These are phyloP conservation scores for Verticillium dahliae DNA, from an alignment of 2,329 filamentous ascomycete genomes.

Conservation along the genomic window DNA sequence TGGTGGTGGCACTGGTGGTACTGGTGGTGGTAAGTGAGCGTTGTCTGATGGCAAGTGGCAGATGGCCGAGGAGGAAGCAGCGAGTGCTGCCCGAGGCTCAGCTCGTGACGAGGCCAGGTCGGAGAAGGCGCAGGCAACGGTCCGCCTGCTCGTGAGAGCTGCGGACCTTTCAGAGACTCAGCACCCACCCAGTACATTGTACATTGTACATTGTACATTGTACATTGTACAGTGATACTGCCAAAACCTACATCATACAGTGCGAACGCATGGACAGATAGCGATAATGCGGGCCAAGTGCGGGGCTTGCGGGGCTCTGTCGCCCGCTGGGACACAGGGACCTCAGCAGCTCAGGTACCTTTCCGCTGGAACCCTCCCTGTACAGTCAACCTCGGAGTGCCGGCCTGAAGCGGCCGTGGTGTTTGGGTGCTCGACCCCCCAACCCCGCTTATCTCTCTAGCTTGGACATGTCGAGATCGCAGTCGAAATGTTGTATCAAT, in stretches of 20 bases:
- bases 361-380: no score
- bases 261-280: neutral
- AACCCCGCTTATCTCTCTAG: no score
- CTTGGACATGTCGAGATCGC: no score
- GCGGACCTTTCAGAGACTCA: neutral
- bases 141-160: neutral
- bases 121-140: neutral
- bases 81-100: neutral
- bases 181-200: neutral
- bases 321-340: no score
- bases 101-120: neutral
- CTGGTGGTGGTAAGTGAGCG: neutral
- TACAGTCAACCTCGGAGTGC: no score
- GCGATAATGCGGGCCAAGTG: no score
- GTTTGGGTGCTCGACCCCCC: no score
- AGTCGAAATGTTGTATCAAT: no score
- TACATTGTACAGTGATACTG: neutral
- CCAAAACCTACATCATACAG: neutral
- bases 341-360: no score
- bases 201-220: no score
- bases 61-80: neutral
- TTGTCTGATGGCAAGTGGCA: neutral
- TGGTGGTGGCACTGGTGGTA: neutral
- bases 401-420: no score
- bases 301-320: no score